Percentiles rank a stretch among this genome's conserved stretches.
These are phyloP conservation scores for Gremmenia infestans DNA, from an alignment of 2,329 filamentous ascomycete species.

Conservation along the genomic window DNA sequence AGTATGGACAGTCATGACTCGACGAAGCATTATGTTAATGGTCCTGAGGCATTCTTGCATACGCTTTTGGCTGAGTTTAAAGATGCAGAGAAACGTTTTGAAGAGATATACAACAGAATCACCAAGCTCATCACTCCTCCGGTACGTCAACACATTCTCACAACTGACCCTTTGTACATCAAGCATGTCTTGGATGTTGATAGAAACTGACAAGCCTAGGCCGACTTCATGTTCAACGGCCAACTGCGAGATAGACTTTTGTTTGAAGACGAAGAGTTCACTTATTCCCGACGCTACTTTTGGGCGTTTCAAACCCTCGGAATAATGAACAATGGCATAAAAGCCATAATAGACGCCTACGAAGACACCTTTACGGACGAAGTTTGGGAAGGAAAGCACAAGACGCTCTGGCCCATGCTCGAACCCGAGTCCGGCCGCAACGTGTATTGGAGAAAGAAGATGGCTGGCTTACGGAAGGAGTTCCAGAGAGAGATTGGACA, in stretches of 20 bases:
- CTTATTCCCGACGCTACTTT: slow-evolving; percentile 57
- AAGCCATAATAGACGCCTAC: slow-evolving; percentile 52
- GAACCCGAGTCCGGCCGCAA: slow-evolving; percentile 40
- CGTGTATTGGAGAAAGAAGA: slow-evolving; percentile 43
- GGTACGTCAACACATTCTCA: slow-evolving; percentile 26
- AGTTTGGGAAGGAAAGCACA: slow-evolving; percentile 53
- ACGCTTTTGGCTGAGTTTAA: slow-evolving; percentile 54
- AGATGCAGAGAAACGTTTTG: slow-evolving; percentile 54
- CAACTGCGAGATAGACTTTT: slow-evolving; percentile 51
- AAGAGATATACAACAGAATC: slow-evolving; percentile 51
- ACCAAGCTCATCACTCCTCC: slow-evolving; percentile 55
- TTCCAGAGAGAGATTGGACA: slow-evolving; percentile 42
- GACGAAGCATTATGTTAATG: slow-evolving; percentile 52
- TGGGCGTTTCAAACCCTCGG: slow-evolving; percentile 58
- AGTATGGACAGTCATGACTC: slow-evolving; percentile 51
- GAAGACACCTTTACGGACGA: slow-evolving; percentile 52
- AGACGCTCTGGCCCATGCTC: slow-evolving; percentile 50
- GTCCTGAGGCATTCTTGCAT: slow-evolving; percentile 56
- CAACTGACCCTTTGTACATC: background rate
- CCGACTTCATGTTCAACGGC: slow-evolving; percentile 54
- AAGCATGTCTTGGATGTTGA: background rate
- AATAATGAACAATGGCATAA: slow-evolving; percentile 55
- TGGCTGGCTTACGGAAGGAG: slow-evolving; percentile 43
- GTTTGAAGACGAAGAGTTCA: slow-evolving; percentile 57
- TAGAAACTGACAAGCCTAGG: slow-evolving; percentile 22